Percentiles rank a stretch among this genome's conserved stretches.
Evolutionary conservation across 2,329 filamentous ascomycete genomes (phyloP).

Genomic region (Gnomoniopsis smithogilvyi): DNA sequence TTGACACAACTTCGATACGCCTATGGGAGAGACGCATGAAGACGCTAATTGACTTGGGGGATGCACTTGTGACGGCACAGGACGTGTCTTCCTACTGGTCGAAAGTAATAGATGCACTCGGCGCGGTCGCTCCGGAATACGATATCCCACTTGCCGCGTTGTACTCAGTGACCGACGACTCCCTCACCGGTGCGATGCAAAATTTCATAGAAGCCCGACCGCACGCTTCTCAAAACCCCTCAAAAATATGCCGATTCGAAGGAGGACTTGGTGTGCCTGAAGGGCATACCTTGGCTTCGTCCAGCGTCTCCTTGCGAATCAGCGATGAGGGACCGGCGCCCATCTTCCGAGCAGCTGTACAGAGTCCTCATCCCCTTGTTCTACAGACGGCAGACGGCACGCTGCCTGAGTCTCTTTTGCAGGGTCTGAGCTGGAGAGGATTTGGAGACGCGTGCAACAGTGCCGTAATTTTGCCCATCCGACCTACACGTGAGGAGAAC

Average conservation of each 20-base stretch:
- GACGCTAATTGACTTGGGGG: constrained; percentile 46
- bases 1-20: constrained; percentile 44
- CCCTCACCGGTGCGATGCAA: constrained; percentile 17
- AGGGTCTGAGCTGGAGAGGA: constrained; percentile 59
- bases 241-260: constrained; percentile 38
- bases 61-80: constrained; percentile 38
- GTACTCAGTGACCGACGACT: constrained; percentile 45
- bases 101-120: constrained; percentile 41
- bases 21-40: constrained; percentile 48
- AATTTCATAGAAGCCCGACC: not conserved
- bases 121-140: constrained; percentile 39
- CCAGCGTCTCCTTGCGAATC: constrained; percentile 32
- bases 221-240: constrained; percentile 21
- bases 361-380: constrained; percentile 35
- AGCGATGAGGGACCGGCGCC: constrained; percentile 35
- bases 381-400: constrained; percentile 46
- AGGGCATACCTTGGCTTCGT: constrained; percentile 39
- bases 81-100: constrained; percentile 47
- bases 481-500: constrained; percentile 61
- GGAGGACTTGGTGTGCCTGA: constrained; percentile 44
- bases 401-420: constrained; percentile 54
- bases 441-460: constrained; percentile 63
- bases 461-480: constrained; percentile 67
- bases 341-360: constrained; percentile 37
- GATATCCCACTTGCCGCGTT: constrained; percentile 50